phyloP scores from a whole-genome alignment of 2,329 filamentous ascomycete genomes.

The Pyrenochaeta sp. region DNA sequence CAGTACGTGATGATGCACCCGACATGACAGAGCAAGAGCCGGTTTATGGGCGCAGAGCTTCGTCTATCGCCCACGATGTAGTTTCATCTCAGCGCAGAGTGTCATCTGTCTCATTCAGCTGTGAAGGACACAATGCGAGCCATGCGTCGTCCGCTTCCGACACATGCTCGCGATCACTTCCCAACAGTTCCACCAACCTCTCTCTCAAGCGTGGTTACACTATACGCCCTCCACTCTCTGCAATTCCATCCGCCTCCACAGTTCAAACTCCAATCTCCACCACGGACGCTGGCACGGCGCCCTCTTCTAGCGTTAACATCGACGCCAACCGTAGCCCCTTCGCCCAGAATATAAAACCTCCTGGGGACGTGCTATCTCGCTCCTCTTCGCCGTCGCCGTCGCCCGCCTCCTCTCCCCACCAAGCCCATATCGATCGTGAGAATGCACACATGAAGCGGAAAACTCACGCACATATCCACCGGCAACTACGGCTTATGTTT shows the following conservation, averaged over 20 bases:
- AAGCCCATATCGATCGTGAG: conserved; percentile 31
- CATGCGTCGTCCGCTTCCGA: background rate
- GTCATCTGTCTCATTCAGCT: conserved; percentile 9
- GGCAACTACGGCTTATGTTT: conserved; percentile 76
- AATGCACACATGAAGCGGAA: conserved; percentile 60
- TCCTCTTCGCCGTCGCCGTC: background rate
- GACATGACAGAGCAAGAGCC: conserved; percentile 1
- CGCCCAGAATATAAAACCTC: background rate
- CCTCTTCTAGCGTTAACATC: background rate
- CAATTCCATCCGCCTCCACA: conserved; percentile 15
- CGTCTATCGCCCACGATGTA: conserved; percentile 22
- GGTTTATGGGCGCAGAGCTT: conserved; percentile 11
- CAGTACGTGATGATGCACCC: background rate
- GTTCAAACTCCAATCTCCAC: conserved; percentile 2
- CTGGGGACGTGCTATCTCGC: background rate
- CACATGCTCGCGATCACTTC: conserved; percentile 12
- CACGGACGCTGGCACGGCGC: background rate
- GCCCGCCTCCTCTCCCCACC: conserved; percentile 4
- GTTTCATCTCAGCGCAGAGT: conserved; percentile 12
- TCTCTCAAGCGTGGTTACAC: background rate
- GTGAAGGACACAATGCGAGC: conserved; percentile 2
- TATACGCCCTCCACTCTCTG: conserved; percentile 9
- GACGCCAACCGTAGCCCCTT: background rate
- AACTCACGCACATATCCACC: conserved; percentile 64
- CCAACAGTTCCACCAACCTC: conserved; percentile 9